Percentiles rank a stretch among this genome's conserved stretches.
Evolutionary conservation across 495 filamentous ascomycete genomes (phyloP).

Genomic region (Friedmanniomyces endolithicus): DNA sequence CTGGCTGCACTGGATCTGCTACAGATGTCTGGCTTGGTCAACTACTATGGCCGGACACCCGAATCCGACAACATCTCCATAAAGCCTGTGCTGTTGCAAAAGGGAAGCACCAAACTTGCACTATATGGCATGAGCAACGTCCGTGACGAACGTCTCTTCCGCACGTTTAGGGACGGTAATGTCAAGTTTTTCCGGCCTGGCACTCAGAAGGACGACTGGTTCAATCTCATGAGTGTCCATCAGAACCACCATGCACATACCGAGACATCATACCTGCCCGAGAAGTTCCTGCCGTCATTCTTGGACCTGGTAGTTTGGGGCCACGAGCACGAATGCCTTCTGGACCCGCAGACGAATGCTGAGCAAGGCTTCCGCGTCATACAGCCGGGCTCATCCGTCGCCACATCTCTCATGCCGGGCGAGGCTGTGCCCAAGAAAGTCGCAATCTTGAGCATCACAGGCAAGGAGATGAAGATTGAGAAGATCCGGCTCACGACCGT

Average conservation of each 20-base stretch:
- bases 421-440: conserved; percentile 90
- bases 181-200: conserved; percentile 85
- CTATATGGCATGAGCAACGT: conserved; percentile 96
- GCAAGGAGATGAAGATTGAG: conserved; percentile 69
- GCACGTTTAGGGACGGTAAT: conserved; percentile 83
- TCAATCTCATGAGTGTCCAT: conserved; percentile 90
- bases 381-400: conserved; percentile 92
- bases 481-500: conserved; percentile 76
- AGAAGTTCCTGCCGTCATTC: conserved; percentile 87
- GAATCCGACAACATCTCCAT: conserved; percentile 84
- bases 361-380: conserved; percentile 90
- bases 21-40: conserved; percentile 79
- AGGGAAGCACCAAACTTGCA: conserved; percentile 85
- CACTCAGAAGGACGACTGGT: conserved; percentile 81
- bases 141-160: conserved; percentile 82
- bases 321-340: conserved; percentile 93
- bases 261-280: conserved; percentile 79
- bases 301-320: conserved; percentile 91
- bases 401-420: conserved; percentile 79
- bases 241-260: conserved; percentile 93
- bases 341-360: conserved; percentile 67
- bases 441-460: conserved; percentile 69
- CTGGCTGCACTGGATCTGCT: conserved; percentile 81
- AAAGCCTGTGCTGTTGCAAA: conserved; percentile 86
- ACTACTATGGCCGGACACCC: conserved; percentile 88